phyloP scores from a whole-genome alignment of 768 basidiomycete genomes.

The Macrolepiota dolichaula region DNA sequence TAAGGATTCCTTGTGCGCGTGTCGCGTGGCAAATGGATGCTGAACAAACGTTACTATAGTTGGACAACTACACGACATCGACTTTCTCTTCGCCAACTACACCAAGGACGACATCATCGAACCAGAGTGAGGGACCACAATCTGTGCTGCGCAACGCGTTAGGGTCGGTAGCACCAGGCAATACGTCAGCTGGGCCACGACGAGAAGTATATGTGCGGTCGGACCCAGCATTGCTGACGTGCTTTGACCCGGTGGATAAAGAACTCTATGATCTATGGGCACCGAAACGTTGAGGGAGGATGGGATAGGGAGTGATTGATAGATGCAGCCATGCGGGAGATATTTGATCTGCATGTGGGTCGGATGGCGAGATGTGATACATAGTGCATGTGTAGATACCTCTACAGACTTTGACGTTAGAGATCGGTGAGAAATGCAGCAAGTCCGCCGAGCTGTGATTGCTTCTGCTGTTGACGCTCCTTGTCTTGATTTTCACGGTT shows the following conservation, averaged over 20 bases:
- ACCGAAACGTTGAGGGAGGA: slow-evolving; percentile 35
- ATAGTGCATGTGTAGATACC: slow-evolving; percentile 9
- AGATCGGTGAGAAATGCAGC: slow-evolving; percentile 52
- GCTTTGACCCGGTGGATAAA: slow-evolving; percentile 73
- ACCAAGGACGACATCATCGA: slow-evolving; percentile 23
- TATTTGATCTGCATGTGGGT: background rate
- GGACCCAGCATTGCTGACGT: slow-evolving; percentile 65
- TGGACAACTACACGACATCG: slow-evolving; percentile 26
- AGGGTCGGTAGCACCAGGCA: background rate
- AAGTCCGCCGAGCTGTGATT: slow-evolving; percentile 32
- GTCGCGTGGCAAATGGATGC: background rate
- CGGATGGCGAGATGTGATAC: background rate
- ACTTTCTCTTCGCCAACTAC: slow-evolving; percentile 31
- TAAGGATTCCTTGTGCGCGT: background rate
- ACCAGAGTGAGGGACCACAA: slow-evolving; percentile 24
- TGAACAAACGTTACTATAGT: background rate
- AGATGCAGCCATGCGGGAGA: background rate
- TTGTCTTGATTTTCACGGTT: slow-evolving; percentile 50
- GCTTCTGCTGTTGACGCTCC: slow-evolving; percentile 26
- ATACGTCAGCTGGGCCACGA: slow-evolving; percentile 1
- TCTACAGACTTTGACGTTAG: background rate
- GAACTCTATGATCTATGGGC: slow-evolving; percentile 80
- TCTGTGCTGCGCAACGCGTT: slow-evolving; percentile 17
- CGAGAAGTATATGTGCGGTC: slow-evolving; percentile 50
- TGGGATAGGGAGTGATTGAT: background rate